Evolutionary conservation across 352 stramenopile species (phyloP), one percentile per base, ranked within the genome.

Genomic region (Globisporangium yorkense): DNA sequence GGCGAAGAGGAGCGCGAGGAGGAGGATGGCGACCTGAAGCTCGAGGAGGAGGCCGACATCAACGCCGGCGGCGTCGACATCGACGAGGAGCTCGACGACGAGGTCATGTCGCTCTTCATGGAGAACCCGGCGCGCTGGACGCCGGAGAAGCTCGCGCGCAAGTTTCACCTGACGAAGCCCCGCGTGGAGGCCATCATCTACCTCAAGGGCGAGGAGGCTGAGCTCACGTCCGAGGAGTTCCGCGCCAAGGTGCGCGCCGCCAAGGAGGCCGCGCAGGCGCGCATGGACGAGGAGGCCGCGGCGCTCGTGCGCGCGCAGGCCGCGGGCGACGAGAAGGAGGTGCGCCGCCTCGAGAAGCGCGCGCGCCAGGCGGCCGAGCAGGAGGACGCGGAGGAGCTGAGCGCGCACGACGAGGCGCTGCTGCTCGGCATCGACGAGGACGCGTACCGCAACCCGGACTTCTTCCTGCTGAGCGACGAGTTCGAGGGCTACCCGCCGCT

Each of bases 71-170:
- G 82, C 50, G 68, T 90, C 6, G 67, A 75, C 43, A 76, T 90
- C 57, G 77, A 83, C 55, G 84, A 92, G 45, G 70, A 88, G 56
- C 64, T 88, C 48, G 79, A 92, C 60, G 68, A 82, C 44, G 59
- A 87, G 61, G 74, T 94, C 53, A 90, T 89, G 74, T 70, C 86
- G 54, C 61, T 95, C 41, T 87, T 81, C 61, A 83, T 97, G 71
- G 76, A 91, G 57, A 82, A 97, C 71, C 87, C 90, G 20, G 56
- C 96, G 53, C 75, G 82, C 44, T 94, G 88, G 80, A 96, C 85
- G 54, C 64, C 94, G 2, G 67, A 82, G 24, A 90, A 92, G 59
- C 82, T 98, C 24, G 76, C 84, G 52, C 80, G 77, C 58, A 85
- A 83, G 66, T 92, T 80, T 56, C 64, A 80, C 57, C 62, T 91